Evolutionary conservation across 257 asterid species (phyloP), one percentile per base, ranked within the genome.

Genomic region (Solanum tacnaense): DNA sequence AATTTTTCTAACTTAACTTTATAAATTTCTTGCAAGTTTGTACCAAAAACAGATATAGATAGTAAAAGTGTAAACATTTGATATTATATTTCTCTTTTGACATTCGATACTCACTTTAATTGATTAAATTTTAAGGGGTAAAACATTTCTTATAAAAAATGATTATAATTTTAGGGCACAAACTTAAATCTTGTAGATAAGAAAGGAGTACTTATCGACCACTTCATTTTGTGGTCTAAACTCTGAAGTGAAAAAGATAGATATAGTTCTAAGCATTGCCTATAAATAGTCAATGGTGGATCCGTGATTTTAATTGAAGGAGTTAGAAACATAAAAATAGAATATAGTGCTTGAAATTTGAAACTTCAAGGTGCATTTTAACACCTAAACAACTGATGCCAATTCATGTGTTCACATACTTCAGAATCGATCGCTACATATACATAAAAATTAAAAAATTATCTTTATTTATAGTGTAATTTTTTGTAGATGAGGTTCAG

Each of bases 1-100:
- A 87, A 27, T 1, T 31, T 87, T 87, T 87, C 89, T 20, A 76
- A 84, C 87, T 87, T 76, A 85, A 78, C 62, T 78, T 85, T 2
- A 29, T 49, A 32, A 78, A 1, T 76, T 85, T 86, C 89, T 68
- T 36, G 73, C 49, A 35, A 67, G 65, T 78, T 25, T 78, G 8
- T 72, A 34, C 4, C 11, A 52, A 56, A 27, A 31, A 31, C 13
- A 41, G 20, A 58, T 27, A 27, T 25, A 56, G 6, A 34, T 74
- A 23, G 16, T 31, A 52, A 75, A 75, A 25, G 15, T 36, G n/a
- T 31, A 70, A 13, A 29, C 9, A 29, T 13, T 70, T 70, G 12
- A 6, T 67, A n/a, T 65, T 25, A 7, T 70, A 56, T 56, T 56
- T 56, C n/a, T 20, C 65, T 3, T 20, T 21, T 1, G 25, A 56